phyloP scores from a whole-genome alignment of 2,329 filamentous ascomycete genomes.

The Cladophialophora chaetospira region DNA sequence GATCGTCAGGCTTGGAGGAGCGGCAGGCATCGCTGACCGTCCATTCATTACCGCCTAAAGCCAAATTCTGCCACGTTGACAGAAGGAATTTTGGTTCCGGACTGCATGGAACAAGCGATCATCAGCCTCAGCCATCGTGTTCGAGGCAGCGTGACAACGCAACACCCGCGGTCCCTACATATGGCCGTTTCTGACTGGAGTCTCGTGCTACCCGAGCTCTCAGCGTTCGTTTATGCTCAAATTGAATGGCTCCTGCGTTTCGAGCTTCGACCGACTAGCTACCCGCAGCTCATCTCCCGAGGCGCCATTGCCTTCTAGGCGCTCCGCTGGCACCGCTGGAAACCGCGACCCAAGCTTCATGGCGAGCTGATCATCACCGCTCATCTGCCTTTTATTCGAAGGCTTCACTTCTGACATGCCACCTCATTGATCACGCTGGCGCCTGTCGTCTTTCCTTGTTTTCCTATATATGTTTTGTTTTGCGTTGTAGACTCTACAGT shows the following conservation, averaged over 20 bases:
- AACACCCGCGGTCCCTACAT: constrained; percentile 16
- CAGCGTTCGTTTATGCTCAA: not conserved
- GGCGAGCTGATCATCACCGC: constrained; percentile 16
- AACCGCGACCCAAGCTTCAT: not conserved
- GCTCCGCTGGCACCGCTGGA: constrained; percentile 3
- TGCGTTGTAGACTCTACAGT: constrained; percentile 4
- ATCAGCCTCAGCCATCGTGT: constrained; percentile 9
- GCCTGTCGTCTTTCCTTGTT: not conserved
- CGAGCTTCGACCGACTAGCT: not conserved
- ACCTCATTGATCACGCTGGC: not conserved
- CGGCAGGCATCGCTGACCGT: constrained; percentile 1
- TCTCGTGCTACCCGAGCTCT: not conserved
- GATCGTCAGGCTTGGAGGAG: not conserved
- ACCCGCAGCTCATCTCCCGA: constrained; percentile 1
- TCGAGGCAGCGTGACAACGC: constrained; percentile 15
- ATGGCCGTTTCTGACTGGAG: constrained; percentile 15
- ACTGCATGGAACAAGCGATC: not conserved
- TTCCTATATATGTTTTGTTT: constrained; percentile 7
- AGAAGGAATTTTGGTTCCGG: not conserved
- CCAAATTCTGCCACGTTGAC: constrained; percentile 7
- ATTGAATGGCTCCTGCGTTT: constrained; percentile 9
- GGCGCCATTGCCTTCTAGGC: constrained; percentile 3
- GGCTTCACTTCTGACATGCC: not conserved
- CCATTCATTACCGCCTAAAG: not conserved
- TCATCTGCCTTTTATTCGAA: constrained; percentile 3